These are phyloP conservation scores for Sugiyamaella xylanicola DNA, from an alignment of 1,139 yeast genomes.

Conservation along the genomic window DNA sequence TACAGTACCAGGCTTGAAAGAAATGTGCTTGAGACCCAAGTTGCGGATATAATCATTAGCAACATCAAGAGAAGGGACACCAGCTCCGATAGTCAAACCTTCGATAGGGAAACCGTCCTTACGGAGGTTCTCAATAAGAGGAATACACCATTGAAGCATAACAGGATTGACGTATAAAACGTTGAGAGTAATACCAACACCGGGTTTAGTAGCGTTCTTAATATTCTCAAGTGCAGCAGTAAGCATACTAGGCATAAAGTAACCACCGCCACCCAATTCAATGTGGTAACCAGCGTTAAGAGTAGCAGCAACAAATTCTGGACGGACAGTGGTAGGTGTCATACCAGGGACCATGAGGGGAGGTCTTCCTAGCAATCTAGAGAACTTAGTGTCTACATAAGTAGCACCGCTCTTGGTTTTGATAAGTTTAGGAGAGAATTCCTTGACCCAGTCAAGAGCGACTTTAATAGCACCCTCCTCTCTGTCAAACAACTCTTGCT, in stretches of 20 bases:
- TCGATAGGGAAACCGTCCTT: slow-evolving; percentile 93
- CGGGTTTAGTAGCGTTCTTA: slow-evolving; percentile 60
- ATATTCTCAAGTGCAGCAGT: slow-evolving; percentile 75
- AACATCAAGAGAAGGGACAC: slow-evolving; percentile 97
- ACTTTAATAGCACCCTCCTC: slow-evolving; percentile 65
- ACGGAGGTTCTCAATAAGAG: slow-evolving; percentile 85
- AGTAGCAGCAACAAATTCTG: slow-evolving; percentile 91
- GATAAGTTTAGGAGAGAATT: slow-evolving; percentile 81
- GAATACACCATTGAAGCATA: slow-evolving; percentile 99
- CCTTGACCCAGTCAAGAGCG: slow-evolving; percentile 90
- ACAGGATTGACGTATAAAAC: slow-evolving; percentile 95
- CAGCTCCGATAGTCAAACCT: slow-evolving; percentile 97
- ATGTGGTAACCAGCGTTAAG: slow-evolving; percentile 96
- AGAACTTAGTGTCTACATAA: slow-evolving; percentile 90
- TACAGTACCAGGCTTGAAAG: slow-evolving; percentile 96
- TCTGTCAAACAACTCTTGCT: slow-evolving; percentile 88
- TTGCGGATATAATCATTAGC: slow-evolving; percentile 94
- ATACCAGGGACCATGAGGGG: slow-evolving; percentile 98
- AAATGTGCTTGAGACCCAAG: slow-evolving; percentile 89
- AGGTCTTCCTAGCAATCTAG: slow-evolving; percentile 89
- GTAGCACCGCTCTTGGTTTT: slow-evolving; percentile 63
- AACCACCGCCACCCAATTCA: slow-evolving; percentile 99
- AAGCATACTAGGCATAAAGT: slow-evolving; percentile 72
- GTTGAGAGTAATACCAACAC: slow-evolving; percentile 87
- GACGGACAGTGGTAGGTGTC: slow-evolving; percentile 97